Evolutionary conservation across 1,284 basidiomycete genomes (phyloP).

Genomic region (Cryptococcus sp.): DNA sequence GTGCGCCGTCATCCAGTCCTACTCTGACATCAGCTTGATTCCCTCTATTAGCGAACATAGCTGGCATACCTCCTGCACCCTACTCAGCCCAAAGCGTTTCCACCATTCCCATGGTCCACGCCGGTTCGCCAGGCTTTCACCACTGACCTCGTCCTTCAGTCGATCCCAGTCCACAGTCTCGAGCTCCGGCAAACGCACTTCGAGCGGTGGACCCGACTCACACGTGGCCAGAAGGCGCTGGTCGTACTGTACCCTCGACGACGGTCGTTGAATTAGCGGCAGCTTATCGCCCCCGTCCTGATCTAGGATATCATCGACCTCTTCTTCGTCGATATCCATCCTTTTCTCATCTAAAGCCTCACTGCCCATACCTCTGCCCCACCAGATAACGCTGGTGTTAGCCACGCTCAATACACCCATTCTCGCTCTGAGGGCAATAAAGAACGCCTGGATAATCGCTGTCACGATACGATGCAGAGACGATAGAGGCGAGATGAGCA

Average conservation of each 20-base stretch:
- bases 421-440: conserved; percentile 40
- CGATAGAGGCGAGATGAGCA: conserved; percentile 55
- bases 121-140: conserved; percentile 30
- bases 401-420: conserved; percentile 54
- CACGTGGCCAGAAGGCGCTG: conserved; percentile 56
- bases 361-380: conserved; percentile 37
- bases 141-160: conserved; percentile 33
- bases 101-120: conserved; percentile 31
- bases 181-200: conserved; percentile 55
- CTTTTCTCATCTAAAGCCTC: conserved; percentile 27
- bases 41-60: conserved; percentile 21
- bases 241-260: conserved; percentile 6
- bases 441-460: conserved; percentile 53
- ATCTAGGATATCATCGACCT: conserved; percentile 10
- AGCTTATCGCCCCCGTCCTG: neutral
- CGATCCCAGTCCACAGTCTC: conserved; percentile 56
- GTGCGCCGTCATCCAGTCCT: conserved; percentile 58
- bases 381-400: conserved; percentile 56
- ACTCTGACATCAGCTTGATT: conserved; percentile 2
- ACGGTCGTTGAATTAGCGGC: neutral
- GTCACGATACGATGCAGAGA: conserved; percentile 49
- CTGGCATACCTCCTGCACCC: conserved; percentile 40
- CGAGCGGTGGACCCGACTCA: conserved; percentile 56
- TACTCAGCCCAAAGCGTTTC: conserved; percentile 31
- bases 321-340: neutral